These are phyloP conservation scores for Arthrobotrys sphaeroides DNA, from an alignment of 2,329 filamentous ascomycete species.

Conservation along the genomic window DNA sequence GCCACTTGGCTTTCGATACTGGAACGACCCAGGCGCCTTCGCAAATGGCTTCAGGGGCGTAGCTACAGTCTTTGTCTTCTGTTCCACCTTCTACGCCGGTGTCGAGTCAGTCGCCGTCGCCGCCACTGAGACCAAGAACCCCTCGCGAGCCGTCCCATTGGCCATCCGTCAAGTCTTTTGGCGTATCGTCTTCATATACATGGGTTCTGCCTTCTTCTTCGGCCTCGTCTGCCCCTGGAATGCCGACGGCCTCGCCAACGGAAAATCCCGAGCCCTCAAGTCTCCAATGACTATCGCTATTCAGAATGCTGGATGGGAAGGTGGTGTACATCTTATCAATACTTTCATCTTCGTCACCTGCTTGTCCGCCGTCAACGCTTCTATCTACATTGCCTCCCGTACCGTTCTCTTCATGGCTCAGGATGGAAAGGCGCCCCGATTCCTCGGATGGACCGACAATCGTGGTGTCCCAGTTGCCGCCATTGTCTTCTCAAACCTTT, in stretches of 20 bases:
- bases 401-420: conserved; percentile 50
- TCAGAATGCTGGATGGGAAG: conserved; percentile 76
- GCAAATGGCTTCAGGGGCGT: conserved; percentile 71
- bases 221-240: conserved; percentile 78
- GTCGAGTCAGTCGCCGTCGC: conserved; percentile 80
- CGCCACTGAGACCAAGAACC: conserved; percentile 79
- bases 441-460: conserved; percentile 46
- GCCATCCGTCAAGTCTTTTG: conserved; percentile 80
- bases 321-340: conserved; percentile 75
- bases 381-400: conserved; percentile 50
- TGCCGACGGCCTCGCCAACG: conserved; percentile 71
- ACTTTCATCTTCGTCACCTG: conserved; percentile 51
- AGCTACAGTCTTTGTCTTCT: conserved; percentile 68
- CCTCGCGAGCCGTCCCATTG: conserved; percentile 74
- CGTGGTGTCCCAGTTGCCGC: conserved; percentile 42
- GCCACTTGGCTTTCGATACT: conserved; percentile 75
- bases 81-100: conserved; percentile 76
- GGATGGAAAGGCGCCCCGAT: conserved; percentile 47
- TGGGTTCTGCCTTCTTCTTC: conserved; percentile 78
- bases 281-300: conserved; percentile 79
- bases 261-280: conserved; percentile 71
- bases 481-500: conserved; percentile 45
- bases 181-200: conserved; percentile 74
- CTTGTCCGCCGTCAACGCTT: conserved; percentile 42
- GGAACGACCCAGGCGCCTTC: conserved; percentile 75